phyloP scores from a whole-genome alignment of 371 early-diverging fungal genomes.

The Zychaea mexicana region DNA sequence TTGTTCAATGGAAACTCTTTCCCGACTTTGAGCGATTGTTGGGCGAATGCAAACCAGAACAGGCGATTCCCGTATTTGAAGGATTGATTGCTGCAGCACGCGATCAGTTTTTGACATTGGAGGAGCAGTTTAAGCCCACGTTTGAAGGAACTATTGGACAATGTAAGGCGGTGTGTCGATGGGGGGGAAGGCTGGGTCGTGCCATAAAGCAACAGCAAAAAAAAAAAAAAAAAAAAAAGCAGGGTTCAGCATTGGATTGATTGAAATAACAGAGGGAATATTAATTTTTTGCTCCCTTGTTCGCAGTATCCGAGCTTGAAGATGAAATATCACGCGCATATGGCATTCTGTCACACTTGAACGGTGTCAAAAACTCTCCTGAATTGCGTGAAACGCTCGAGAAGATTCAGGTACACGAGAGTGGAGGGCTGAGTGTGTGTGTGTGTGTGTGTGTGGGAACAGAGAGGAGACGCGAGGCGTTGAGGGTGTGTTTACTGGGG shows the following conservation, averaged over 20 bases:
- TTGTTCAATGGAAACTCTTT: constrained; percentile 56
- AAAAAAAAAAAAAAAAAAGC: no score
- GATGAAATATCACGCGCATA: constrained; percentile 58
- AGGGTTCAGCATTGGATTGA: not conserved
- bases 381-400: constrained; percentile 62
- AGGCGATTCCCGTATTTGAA: constrained; percentile 57
- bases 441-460: no score
- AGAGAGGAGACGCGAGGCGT: no score
- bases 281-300: not conserved
- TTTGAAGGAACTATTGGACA: constrained; percentile 66
- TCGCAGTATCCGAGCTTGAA: constrained; percentile 54
- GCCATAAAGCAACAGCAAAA: no score
- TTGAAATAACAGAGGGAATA: not conserved
- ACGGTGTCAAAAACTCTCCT: constrained; percentile 62
- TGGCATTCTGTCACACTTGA: constrained; percentile 61
- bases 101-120: constrained; percentile 49
- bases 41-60: constrained; percentile 40
- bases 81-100: constrained; percentile 46
- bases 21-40: constrained; percentile 56
- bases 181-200: no score
- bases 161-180: constrained; percentile 27
- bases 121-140: constrained; percentile 56
- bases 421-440: not conserved
- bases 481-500: no score
- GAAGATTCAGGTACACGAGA: constrained; percentile 40